Base-by-base conservation (phyloP, 2,329 filamentous ascomycete species). In the Botrytis cinerea region DNA sequence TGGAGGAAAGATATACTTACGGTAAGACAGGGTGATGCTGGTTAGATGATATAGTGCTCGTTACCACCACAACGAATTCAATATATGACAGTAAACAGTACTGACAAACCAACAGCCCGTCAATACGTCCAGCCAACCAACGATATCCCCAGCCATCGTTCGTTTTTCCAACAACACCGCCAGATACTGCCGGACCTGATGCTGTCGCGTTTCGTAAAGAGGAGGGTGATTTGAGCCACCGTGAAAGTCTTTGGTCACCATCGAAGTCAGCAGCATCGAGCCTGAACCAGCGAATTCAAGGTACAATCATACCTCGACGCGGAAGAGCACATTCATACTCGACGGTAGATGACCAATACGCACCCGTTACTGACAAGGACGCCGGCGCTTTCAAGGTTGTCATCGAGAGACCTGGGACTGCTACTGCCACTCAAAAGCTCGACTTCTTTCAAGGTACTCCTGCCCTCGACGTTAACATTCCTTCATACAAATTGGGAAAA, bases 401-500 rank as follows among this genome's bases (percentile, higher is more conserved):
- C 75, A 95, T 97, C 78, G 92, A 94, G 70, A 88, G 93, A 75
- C 88, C 92, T 16, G 86, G 87, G 40, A 87, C 88, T 62, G 88
- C 88, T 70, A 88, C 90, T 40, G 66, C 66, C 35, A 25, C 48
- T 38, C 91, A 87, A 80, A 91, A 90, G 8, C 86, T 89, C 75
- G 83, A 85, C 25, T 48, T 68, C 5, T 74, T 79, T 77, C 76
- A 80, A 59, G 82, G 83, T n/a, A 81, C 85, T 57, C 90, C 89
- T 20, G 83, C 90, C 51, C 85, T 97, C 69, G 89, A 94, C 77
- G 87, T 95, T 61, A 86, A 90, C 35, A 97, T 97, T 69, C 94
- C 95, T 51, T 91, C 93, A 73, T 97, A 95, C 86, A 91, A 91
- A 76, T 85, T 98, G 73, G 95, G 94, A 20, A 92, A 91, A 1